phyloP scores from a whole-genome alignment of 495 filamentous ascomycete species.

The Neurospora sp. region DNA sequence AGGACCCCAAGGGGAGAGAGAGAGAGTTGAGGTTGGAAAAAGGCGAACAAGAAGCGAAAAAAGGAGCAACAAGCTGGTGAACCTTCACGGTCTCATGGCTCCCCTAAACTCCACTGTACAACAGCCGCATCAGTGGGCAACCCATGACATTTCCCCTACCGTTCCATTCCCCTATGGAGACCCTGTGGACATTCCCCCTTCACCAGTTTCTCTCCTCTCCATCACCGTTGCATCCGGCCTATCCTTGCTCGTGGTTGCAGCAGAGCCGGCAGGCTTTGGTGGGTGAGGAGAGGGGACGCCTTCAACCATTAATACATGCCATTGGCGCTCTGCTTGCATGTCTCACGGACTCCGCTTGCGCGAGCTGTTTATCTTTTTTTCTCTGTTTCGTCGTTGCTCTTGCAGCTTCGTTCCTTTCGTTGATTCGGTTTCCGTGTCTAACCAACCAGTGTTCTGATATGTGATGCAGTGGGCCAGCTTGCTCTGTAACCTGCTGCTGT shows the following conservation, averaged over 20 bases:
- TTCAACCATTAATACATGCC: slow-evolving; percentile 20
- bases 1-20: background rate
- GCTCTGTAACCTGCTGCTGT: slow-evolving; percentile 11
- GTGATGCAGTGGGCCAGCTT: slow-evolving; percentile 16
- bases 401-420: background rate
- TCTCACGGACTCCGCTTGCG: slow-evolving; percentile 9
- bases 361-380: slow-evolving; percentile 14
- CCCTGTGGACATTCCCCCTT: slow-evolving; percentile 1
- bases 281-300: background rate
- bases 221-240: slow-evolving; percentile 26
- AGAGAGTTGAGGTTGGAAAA: background rate
- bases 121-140: background rate
- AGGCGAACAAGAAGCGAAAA: background rate
- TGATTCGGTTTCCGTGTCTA: background rate
- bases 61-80: background rate
- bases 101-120: background rate
- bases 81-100: background rate
- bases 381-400: slow-evolving; percentile 6
- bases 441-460: slow-evolving; percentile 16
- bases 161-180: background rate
- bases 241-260: slow-evolving; percentile 22
- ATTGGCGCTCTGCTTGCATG: slow-evolving; percentile 17
- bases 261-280: slow-evolving; percentile 4
- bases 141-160: background rate
- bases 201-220: slow-evolving; percentile 8